Conservation (phyloP, 2,329 filamentous ascomycete species). For the Epicoccum sorghinum region DNA sequence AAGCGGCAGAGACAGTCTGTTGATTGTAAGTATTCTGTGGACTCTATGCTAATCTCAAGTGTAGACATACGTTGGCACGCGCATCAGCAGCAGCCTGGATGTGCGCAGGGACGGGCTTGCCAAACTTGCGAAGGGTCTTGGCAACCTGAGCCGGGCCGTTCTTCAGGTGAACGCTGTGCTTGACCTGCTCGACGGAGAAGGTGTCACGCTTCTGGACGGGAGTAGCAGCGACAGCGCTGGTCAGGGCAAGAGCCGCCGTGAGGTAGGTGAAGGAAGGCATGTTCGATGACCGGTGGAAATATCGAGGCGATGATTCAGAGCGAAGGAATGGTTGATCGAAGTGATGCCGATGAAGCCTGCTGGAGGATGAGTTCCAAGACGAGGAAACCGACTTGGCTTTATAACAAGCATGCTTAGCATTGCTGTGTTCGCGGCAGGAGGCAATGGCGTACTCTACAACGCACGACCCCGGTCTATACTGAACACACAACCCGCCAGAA, state of each 20-base stretch:
- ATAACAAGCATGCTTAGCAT: constrained; percentile 32
- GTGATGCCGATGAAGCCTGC: constrained; percentile 24
- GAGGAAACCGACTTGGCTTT: constrained; percentile 32
- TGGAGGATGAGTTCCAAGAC: constrained; percentile 25
- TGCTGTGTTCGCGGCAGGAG: constrained; percentile 17
- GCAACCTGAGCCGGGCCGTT: constrained; percentile 47
- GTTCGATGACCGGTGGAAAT: constrained; percentile 12
- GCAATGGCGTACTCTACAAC: constrained; percentile 15
- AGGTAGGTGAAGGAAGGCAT: constrained; percentile 45
- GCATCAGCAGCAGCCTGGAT: constrained; percentile 42
- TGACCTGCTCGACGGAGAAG: constrained; percentile 43
- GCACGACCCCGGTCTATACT: constrained; percentile 18
- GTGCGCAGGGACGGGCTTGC: constrained; percentile 36
- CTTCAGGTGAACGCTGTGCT: constrained; percentile 39
- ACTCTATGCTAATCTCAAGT: not conserved
- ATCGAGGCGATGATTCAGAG: constrained; percentile 19
- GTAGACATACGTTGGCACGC: constrained; percentile 25
- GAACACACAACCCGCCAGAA: constrained; percentile 4
- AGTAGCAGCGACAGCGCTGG: constrained; percentile 31
- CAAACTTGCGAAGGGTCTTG: constrained; percentile 51
- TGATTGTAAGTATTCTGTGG: not conserved
- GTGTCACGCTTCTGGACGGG: constrained; percentile 39
- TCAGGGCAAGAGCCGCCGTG: constrained; percentile 40
- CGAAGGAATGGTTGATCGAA: constrained; percentile 18
- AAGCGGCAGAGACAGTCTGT: constrained; percentile 17